Percentiles rank a stretch among this genome's conserved stretches.
These are phyloP conservation scores for Penicillium janthinellum DNA, from an alignment of 2,329 filamentous ascomycete genomes.

Conservation along the genomic window DNA sequence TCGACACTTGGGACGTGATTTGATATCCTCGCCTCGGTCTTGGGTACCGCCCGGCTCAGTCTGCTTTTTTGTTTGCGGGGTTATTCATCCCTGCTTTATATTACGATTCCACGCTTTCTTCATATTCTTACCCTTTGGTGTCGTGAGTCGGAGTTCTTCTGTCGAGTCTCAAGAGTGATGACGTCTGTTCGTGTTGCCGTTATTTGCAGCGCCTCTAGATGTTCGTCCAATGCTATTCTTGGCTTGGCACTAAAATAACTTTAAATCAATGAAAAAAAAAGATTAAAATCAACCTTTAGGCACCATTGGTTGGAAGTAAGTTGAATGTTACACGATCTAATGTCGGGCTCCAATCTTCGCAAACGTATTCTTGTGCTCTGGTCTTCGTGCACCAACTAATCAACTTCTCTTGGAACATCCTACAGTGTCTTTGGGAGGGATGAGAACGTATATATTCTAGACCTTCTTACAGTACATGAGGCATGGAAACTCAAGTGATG, in stretches of 20 bases:
- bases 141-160: constrained; percentile 6
- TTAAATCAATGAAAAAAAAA: constrained; percentile 13
- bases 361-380: no score
- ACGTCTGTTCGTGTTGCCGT: constrained; percentile 8
- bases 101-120: constrained; percentile 5
- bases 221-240: constrained; percentile 6
- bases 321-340: no score
- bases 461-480: constrained; percentile 21
- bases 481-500: constrained; percentile 20
- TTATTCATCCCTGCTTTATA: background rate
- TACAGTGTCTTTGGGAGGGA: background rate
- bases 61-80: constrained; percentile 2
- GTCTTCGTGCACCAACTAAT: background rate
- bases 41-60: constrained; percentile 13
- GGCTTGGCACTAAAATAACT: constrained; percentile 3
- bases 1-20: constrained; percentile 1
- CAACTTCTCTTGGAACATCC: background rate
- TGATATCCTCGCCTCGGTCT: constrained; percentile 4
- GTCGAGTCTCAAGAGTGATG: constrained; percentile 4
- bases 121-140: constrained; percentile 3
- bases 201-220: constrained; percentile 14
- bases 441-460: constrained; percentile 21
- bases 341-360: no score
- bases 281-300: constrained; percentile 5
- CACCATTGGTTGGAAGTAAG: background rate